These are phyloP conservation scores for Apiospora sp. DNA, from an alignment of 2,329 filamentous ascomycete genomes.

Conservation along the genomic window DNA sequence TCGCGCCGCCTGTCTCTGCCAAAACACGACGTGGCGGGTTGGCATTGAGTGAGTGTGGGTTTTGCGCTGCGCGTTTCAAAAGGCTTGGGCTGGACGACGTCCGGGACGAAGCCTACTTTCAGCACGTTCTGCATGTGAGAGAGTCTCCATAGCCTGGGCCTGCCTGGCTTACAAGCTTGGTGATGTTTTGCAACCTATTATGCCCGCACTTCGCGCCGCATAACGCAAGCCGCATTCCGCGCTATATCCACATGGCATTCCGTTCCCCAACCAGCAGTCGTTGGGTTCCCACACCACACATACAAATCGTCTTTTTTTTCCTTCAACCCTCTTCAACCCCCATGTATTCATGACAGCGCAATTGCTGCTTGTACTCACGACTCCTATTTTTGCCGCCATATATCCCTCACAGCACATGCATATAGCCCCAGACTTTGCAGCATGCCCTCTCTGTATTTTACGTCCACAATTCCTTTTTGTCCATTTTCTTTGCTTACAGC, in stretches of 20 bases:
- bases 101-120: too few relatives aligned
- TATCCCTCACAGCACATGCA: neutral
- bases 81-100: neutral
- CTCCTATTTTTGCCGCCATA: conserved; percentile 2
- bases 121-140: neutral
- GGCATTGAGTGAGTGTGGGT: too few relatives aligned
- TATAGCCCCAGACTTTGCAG: neutral
- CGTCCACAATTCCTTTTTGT: neutral
- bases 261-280: conserved; percentile 3
- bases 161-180: neutral
- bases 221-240: neutral
- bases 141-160: conserved; percentile 10
- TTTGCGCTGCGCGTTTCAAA: neutral
- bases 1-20: neutral
- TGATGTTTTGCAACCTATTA: neutral
- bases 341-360: neutral
- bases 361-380: conserved; percentile 8
- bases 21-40: neutral
- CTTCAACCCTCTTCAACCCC: too few relatives aligned
- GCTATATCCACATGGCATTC: conserved; percentile 10
- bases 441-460: conserved; percentile 8
- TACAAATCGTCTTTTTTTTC: neutral
- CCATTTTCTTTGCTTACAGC: neutral
- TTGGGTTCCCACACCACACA: conserved; percentile 7
- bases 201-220: neutral